Base-by-base conservation (phyloP, 2,329 filamentous ascomycete species). In the Verticillium zaregamsianum region DNA sequence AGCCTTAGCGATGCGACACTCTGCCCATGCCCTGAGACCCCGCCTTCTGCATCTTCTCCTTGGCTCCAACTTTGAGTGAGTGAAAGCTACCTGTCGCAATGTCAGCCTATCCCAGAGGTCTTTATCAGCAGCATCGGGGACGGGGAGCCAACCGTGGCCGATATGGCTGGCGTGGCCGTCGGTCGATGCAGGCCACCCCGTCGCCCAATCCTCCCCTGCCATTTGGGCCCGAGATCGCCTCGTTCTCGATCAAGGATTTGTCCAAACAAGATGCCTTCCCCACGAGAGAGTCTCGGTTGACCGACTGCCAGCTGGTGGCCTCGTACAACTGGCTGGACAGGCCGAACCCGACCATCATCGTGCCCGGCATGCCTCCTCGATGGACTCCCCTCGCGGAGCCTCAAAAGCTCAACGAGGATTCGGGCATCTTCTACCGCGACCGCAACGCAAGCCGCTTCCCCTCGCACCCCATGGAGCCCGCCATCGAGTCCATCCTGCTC, bases 401-500 rank as follows among this genome's bases (percentile, higher is more conserved):
- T 20, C 6, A 17, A 3, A 14, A 32, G 23, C 31, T 55, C 8
- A 15, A 32, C 14, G 25, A 55, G 32, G 85, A 87, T 64, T 68
- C 63, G 8, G 82, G 81, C 2, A 66, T 73, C 0, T 86, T 81
- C 66, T 86, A 77, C 63, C 81, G 82, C 3, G 85, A 88, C 66
- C 69, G 74, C 3, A 87, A 87, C 62, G 79, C 82, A 0, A 82
- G 82, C 0, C 74, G 73, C 3, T 84, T 75, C 60, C 78, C 83
- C 2, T 66, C 68, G 2, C 79, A 85, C 66, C 82, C 83, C 0
- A 73, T 81, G 23, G 82, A 86, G 60, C 79, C 85, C 1, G 75
- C 80, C 0, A 74, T 85, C 7, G 66, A 75, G 31, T 74, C 80
- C 1, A 64, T 82, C 2, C 56, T 58, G 7, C 23, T 23, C 12